phyloP scores from a whole-genome alignment of 202 grass and related monocot species.

The Miscanthus sacchariflorus region DNA sequence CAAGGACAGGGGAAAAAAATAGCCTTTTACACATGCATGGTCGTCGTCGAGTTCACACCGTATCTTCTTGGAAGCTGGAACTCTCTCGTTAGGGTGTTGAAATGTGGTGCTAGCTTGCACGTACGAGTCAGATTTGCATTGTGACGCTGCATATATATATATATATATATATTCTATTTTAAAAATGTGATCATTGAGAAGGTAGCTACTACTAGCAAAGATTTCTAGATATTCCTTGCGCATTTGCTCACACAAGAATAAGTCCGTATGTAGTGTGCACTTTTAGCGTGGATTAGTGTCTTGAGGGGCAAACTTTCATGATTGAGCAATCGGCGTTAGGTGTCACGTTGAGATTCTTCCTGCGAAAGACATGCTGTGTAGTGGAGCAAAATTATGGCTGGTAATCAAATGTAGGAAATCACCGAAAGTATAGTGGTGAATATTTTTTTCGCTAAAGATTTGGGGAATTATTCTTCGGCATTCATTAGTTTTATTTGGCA shows the following conservation, averaged over 20 bases:
- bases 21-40: neutral
- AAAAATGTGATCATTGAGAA: neutral
- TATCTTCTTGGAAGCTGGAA: slow-evolving; percentile 9
- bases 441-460: neutral
- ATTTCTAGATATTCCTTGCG: slow-evolving; percentile 47
- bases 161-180: too few species aligned
- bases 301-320: slow-evolving; percentile 50
- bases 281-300: slow-evolving; percentile 37
- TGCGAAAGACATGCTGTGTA: slow-evolving; percentile 24
- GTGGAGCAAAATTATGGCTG: slow-evolving; percentile 48
- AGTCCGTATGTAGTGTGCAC: slow-evolving; percentile 23
- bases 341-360: slow-evolving; percentile 55
- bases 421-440: slow-evolving; percentile 33
- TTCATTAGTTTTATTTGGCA: slow-evolving; percentile 8
- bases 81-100: neutral
- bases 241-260: slow-evolving; percentile 52
- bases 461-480: neutral
- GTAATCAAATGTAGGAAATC: slow-evolving; percentile 42
- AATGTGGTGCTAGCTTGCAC: slow-evolving; percentile 29
- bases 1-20: neutral
- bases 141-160: neutral
- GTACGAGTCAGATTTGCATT: slow-evolving; percentile 34
- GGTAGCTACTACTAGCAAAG: neutral
- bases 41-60: slow-evolving; percentile 23
- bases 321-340: slow-evolving; percentile 57